These are phyloP conservation scores for Saposhnikovia divaricata DNA, from an alignment of 129 eudicot species.

Conservation along the genomic window DNA sequence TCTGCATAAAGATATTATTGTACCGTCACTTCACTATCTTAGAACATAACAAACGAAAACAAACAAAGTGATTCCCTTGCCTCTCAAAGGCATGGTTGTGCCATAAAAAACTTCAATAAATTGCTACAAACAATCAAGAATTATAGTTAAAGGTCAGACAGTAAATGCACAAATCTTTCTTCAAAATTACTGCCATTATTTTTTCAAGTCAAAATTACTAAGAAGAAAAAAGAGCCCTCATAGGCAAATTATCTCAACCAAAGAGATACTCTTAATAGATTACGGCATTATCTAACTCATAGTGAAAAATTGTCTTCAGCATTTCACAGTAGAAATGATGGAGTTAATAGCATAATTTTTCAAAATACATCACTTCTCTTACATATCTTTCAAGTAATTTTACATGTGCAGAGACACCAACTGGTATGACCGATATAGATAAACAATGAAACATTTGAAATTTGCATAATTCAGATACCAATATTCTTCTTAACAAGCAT, in stretches of 20 bases:
- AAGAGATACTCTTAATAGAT: not conserved
- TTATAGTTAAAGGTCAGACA: not conserved
- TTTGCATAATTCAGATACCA: too few relatives aligned
- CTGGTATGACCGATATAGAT: too few relatives aligned
- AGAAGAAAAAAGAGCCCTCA: not conserved
- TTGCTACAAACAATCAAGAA: not conserved
- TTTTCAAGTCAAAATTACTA: not conserved
- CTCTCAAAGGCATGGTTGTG: not conserved
- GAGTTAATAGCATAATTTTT: too few relatives aligned
- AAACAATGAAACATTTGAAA: too few relatives aligned
- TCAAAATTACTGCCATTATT: not conserved
- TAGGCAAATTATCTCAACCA: not conserved
- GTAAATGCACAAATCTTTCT: not conserved
- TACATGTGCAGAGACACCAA: too few relatives aligned
- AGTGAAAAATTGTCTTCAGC: not conserved
- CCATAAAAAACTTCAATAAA: not conserved
- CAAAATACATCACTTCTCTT: too few relatives aligned
- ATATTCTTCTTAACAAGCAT: too few relatives aligned
- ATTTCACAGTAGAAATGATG: too few relatives aligned
- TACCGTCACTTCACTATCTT: not conserved
- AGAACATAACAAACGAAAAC: not conserved
- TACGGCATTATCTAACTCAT: not conserved
- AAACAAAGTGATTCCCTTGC: not conserved
- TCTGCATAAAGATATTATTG: not conserved
- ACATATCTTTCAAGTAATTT: too few relatives aligned